Evolutionary conservation across 106 monocot genomes (phyloP), one percentile per base, ranked within the genome.

Genomic region (Allium sativum): DNA sequence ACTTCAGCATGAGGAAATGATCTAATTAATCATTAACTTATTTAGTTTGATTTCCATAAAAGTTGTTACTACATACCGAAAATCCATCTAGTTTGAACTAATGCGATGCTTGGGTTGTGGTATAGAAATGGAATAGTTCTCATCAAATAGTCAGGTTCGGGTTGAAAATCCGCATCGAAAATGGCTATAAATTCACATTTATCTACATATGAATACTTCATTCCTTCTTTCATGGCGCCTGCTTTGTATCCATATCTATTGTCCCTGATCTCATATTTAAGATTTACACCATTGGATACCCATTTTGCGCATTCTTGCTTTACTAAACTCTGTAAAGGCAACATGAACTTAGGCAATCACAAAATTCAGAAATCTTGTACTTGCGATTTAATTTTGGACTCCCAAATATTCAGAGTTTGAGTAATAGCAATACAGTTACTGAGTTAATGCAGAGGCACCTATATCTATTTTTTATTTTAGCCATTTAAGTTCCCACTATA

Each of bases 111-210:
- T 11, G 82, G 77, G 59, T 90, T 90, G 56, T 82, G 69, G 12
- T 77, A 59, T 7, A 90, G 82, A 45, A 90, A 85, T 43, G 90
- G 85, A 43, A 85, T 43, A 0, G 74, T 79, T 44, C 50, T 70
- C 31, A 74, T 51, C 55, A 84, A 64, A 55, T 78, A 89, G 65
- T 89, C 81, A 9, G 84, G 53, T 61, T 75, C 81, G 6, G 89
- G 89, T 45, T 89, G 89, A 54, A 89, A 89, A 61, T 89, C 89
- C 7, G 89, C 89, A 64, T 89, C 89, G 53, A 91, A 83, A 48
- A 91, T 83, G 13, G 75, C 85, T 8, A 91, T 75, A 55, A 78
- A 85, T 31, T 91, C 84, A 48, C 89, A 89, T 12, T 67, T 44
- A 8, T 68, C 41, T 2, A 74, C 81, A 47, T 89, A 89, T 7